Evolutionary conservation across 768 basidiomycete genomes (phyloP).

Genomic region (Rhizopogon vinicolor): DNA sequence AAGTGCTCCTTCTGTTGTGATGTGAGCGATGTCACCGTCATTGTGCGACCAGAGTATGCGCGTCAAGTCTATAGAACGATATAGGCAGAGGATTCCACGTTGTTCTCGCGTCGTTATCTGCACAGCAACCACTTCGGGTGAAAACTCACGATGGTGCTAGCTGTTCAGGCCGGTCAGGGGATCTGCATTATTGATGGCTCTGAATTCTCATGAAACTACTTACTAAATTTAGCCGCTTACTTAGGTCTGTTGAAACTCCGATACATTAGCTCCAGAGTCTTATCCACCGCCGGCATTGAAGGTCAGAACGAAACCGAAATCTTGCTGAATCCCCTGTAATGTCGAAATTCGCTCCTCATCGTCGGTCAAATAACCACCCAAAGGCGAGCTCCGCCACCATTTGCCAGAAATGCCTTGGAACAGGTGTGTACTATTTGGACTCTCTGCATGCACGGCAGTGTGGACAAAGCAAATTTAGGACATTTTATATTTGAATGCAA

Average conservation of each 20-base stretch:
- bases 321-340: slow-evolving; percentile 29
- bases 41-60: neutral
- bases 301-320: neutral
- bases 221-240: neutral
- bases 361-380: slow-evolving; percentile 55
- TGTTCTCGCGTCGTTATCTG: too few species aligned
- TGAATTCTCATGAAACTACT: too few species aligned
- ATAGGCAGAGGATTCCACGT: neutral
- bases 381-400: slow-evolving; percentile 61
- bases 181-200: too few species aligned
- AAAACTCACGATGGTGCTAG: neutral
- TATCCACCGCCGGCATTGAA: too few species aligned
- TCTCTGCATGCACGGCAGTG: slow-evolving; percentile 3
- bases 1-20: slow-evolving; percentile 35
- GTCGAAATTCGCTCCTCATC: slow-evolving; percentile 81
- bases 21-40: slow-evolving; percentile 7
- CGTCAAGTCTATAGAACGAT: neutral
- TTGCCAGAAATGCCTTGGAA: slow-evolving; percentile 79
- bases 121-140: neutral
- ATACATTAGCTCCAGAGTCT: neutral
- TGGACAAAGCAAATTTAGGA: slow-evolving; percentile 37
- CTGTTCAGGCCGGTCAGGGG: too few species aligned
- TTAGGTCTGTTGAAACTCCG: neutral
- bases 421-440: slow-evolving; percentile 39
- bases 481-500: slow-evolving; percentile 95